Evolutionary conservation across 805 yeast genomes (phyloP), one percentile per base, ranked within the genome.

Genomic region (Yamadazyma sp.): DNA sequence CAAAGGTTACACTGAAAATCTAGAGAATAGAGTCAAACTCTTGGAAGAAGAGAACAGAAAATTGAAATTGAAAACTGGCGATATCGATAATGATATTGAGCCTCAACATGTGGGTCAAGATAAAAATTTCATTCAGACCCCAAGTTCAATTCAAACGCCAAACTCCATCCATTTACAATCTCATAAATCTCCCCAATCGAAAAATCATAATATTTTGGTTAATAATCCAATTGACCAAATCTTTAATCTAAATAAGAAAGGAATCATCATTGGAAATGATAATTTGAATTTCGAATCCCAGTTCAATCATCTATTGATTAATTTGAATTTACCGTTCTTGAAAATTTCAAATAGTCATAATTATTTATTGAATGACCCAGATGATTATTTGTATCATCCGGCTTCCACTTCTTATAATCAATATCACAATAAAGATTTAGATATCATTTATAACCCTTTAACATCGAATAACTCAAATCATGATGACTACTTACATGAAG

Each of bases 1-100:
- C 3, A 80, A 80, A 48, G 91, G 93, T 0, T 84, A 84, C 50
- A 84, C 94, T 1, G 86, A 82, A 57, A 78, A 77, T 47, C 59
- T 84, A 45, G 94, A 84, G 49, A 69, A 68, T 36, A 78, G 76
- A 46, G 63, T 84, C 29, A 70, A 76, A 22, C 71, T 70, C 22
- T 60, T 83, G 36, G 88, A 83, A 51, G 73, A 75, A 29, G 81
- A 75, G 40, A 63, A 74, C 37, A 60, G 66, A 25, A 53, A 53
- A 33, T 52, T 75, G 27, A 52, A 62, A 30, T 39, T 60, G 3
- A 69, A 65, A 34, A 38, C 38, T 19, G 47, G 47, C 1, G 44
- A 36, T 17, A 14, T 21, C 20, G 28, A 20, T 23, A 23, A 22
- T 5, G 28, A 18, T 5, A 13, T 15, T 11, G 36, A 19, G 3